Evolutionary conservation across 495 filamentous ascomycete genomes (phyloP).

Genomic region (Bryoglossum gracile): DNA sequence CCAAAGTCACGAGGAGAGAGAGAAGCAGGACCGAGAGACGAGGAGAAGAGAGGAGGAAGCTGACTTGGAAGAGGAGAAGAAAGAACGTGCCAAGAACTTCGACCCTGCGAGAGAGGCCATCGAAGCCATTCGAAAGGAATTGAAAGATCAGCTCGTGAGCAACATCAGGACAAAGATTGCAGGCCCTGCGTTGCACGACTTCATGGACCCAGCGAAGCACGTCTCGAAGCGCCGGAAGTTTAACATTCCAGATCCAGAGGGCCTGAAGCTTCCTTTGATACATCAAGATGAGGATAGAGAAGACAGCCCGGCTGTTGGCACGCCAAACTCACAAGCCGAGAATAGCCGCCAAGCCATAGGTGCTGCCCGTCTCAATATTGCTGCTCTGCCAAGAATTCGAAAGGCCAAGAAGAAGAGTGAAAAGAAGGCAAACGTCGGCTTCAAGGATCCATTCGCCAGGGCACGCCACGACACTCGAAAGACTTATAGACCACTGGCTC

Average conservation of each 20-base stretch:
- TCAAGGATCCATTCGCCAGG: conserved; percentile 71
- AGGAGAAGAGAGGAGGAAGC: conserved; percentile 62
- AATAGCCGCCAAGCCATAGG: conserved; percentile 32
- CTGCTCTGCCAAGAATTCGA: conserved; percentile 62
- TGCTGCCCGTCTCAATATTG: conserved; percentile 49
- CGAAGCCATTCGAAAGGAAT: conserved; percentile 67
- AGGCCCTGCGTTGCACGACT: conserved; percentile 71
- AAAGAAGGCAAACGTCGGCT: conserved; percentile 57
- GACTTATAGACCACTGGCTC: conserved; percentile 46
- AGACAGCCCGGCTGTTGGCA: conserved; percentile 51
- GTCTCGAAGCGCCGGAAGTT: conserved; percentile 59
- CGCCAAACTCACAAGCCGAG: conserved; percentile 61
- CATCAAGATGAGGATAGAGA: conserved; percentile 38
- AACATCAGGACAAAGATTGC: conserved; percentile 81
- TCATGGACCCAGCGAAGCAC: conserved; percentile 76
- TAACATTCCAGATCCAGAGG: conserved; percentile 65
- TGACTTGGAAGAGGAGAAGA: conserved; percentile 82
- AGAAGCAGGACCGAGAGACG: conserved; percentile 46
- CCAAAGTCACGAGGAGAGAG: conserved; percentile 40
- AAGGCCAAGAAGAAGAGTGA: conserved; percentile 51
- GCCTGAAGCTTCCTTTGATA: conserved; percentile 32
- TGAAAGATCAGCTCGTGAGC: conserved; percentile 75
- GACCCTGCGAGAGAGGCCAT: conserved; percentile 81
- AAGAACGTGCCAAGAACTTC: conserved; percentile 68
- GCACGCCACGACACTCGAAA: conserved; percentile 45